Conservation (phyloP, 2,329 filamentous ascomycete species). For the Ploettnerulaceae sp. region DNA sequence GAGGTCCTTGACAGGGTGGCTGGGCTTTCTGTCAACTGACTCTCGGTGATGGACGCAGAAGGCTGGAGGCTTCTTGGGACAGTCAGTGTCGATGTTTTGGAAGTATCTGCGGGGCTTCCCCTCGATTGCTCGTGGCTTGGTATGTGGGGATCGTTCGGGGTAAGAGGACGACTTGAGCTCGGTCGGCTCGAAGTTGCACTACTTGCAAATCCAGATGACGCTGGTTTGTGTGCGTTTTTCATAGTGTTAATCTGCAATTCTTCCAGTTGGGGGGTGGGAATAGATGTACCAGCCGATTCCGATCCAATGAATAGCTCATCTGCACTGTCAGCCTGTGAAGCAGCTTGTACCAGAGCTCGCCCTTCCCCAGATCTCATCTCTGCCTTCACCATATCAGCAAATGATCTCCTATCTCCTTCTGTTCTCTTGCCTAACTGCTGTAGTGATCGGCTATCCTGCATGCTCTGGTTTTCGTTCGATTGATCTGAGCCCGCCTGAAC, state of each 20-base stretch:
- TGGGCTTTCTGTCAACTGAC: slow-evolving; percentile 11
- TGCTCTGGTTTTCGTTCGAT: not conserved
- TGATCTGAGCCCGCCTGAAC: not conserved
- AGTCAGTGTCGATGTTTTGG: not conserved
- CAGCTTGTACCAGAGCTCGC: slow-evolving; percentile 46
- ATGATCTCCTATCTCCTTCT: slow-evolving; percentile 19
- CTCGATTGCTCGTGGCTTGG: not conserved
- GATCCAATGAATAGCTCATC: slow-evolving; percentile 15
- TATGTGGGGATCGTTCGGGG: slow-evolving; percentile 7
- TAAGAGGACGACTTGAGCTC: slow-evolving; percentile 14
- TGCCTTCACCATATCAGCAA: slow-evolving; percentile 44
- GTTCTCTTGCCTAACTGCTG: not conserved
- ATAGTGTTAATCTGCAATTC: slow-evolving; percentile 28
- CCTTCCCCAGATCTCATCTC: slow-evolving; percentile 59
- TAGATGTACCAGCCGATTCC: slow-evolving; percentile 6
- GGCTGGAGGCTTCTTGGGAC: slow-evolving; percentile 5
- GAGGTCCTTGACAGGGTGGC: slow-evolving; percentile 14
- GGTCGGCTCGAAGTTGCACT: slow-evolving; percentile 1
- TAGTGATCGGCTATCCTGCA: not conserved
- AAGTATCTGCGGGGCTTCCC: not conserved
- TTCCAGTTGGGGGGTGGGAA: slow-evolving; percentile 20
- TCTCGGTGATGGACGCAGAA: not conserved
- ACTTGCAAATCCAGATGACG: slow-evolving; percentile 15
- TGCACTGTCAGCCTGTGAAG: slow-evolving; percentile 15
- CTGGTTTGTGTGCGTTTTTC: slow-evolving; percentile 24